phyloP scores from a whole-genome alignment of 768 basidiomycete genomes.

The Pulveroboletus ravenelii region DNA sequence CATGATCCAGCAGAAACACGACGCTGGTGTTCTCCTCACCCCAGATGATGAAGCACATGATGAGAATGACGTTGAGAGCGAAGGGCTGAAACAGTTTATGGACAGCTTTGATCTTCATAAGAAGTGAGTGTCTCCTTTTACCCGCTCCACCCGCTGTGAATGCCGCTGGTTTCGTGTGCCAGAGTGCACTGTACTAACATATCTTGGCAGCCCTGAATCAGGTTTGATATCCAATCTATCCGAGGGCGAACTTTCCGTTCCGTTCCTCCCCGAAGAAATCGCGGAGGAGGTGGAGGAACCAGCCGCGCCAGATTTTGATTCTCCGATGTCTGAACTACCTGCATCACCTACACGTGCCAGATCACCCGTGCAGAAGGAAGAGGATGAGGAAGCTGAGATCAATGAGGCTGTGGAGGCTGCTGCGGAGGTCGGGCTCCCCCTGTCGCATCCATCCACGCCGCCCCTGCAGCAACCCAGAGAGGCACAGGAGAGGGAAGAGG shows the following conservation, averaged over 20 bases:
- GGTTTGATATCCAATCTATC: constrained; percentile 38
- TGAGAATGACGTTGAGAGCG: constrained; percentile 31
- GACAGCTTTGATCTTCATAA: constrained; percentile 51
- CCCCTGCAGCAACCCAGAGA: constrained; percentile 11
- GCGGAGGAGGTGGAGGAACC: constrained; percentile 7
- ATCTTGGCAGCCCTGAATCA: constrained; percentile 34
- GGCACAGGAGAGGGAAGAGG: constrained; percentile 7
- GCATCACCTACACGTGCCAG: constrained; percentile 23
- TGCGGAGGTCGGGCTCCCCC: constrained; percentile 11
- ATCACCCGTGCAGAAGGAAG: constrained; percentile 23
- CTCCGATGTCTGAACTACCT: constrained; percentile 33
- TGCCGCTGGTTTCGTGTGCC: constrained; percentile 1
- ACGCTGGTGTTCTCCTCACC: constrained; percentile 37
- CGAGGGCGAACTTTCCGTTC: constrained; percentile 28
- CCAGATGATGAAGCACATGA: constrained; percentile 37
- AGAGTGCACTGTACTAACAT: constrained; percentile 6
- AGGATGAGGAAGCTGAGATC: constrained; percentile 24
- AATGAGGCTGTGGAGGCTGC: constrained; percentile 9
- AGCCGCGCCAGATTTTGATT: constrained; percentile 21
- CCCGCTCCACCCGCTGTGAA: not conserved
- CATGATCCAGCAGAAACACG: constrained; percentile 54
- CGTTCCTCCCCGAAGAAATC: constrained; percentile 12
- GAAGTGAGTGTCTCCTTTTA: constrained; percentile 35
- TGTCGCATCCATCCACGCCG: constrained; percentile 15
- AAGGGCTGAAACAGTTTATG: constrained; percentile 45